A percentile compares a stretch with the other conserved stretches of the same genome.
phyloP scores from a whole-genome alignment of 2,329 filamentous ascomycete species.

The Monosporascus cannonballus region DNA sequence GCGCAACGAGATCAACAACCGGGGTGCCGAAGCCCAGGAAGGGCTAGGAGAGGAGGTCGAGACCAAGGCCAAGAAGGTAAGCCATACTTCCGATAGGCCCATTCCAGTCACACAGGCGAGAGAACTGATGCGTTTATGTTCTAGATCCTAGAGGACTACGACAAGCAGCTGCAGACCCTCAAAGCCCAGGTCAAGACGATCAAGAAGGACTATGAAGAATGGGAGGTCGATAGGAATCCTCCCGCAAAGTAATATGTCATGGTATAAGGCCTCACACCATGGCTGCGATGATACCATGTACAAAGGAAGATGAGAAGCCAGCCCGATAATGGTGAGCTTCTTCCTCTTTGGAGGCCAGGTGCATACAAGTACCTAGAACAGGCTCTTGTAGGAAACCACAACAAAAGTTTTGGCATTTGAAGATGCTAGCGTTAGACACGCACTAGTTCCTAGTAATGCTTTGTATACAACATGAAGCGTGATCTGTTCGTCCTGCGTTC shows the following conservation, averaged over 20 bases:
- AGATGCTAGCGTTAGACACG: background rate
- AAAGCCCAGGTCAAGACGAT: constrained; percentile 64
- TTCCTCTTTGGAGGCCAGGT: background rate
- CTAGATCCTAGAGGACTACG: constrained; percentile 74
- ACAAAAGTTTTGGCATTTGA: background rate
- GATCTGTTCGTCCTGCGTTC: too few relatives aligned
- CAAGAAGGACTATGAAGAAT: constrained; percentile 50
- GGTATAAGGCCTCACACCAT: background rate
- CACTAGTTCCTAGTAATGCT: too few relatives aligned
- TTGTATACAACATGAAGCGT: too few relatives aligned
- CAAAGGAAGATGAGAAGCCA: background rate
- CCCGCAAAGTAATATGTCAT: constrained; percentile 20
- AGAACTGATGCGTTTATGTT: background rate
- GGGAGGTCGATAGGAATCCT: constrained; percentile 45
- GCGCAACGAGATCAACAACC: constrained; percentile 67
- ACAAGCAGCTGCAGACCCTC: constrained; percentile 71
- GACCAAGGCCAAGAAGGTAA: constrained; percentile 67
- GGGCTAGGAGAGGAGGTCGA: constrained; percentile 64
- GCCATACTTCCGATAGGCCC: constrained; percentile 12
- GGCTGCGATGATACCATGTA: background rate
- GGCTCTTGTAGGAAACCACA: background rate
- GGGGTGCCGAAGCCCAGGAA: constrained; percentile 49
- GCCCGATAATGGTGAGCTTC: background rate
- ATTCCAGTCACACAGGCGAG: background rate
- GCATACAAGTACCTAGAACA: background rate